Conservation (phyloP, 306 rosid genomes). For the Boehmeria nivea region DNA sequence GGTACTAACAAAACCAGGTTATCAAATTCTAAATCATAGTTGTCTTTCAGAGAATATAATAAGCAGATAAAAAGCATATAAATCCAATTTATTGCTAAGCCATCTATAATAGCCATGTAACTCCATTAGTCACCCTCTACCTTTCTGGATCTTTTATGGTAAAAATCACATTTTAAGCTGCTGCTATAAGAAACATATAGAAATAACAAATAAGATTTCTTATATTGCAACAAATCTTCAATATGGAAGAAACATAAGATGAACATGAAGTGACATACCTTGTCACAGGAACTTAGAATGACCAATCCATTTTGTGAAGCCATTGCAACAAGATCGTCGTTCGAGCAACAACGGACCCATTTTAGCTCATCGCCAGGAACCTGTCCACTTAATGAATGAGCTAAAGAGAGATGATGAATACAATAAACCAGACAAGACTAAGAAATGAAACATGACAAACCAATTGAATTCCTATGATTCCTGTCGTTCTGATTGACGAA, state of each 20-base stretch:
- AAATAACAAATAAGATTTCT: too few species aligned
- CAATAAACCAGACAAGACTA: constrained; percentile 13
- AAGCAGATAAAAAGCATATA: too few species aligned
- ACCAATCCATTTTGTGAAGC: constrained; percentile 96
- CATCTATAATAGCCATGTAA: too few species aligned
- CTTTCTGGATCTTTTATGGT: too few species aligned
- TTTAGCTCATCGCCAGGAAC: constrained; percentile 93
- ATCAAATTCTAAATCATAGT: neutral
- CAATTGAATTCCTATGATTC: constrained; percentile 97
- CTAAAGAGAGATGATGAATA: constrained; percentile 20
- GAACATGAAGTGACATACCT: constrained; percentile 41
- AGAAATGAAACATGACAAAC: constrained; percentile 46
- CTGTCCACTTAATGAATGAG: constrained; percentile 38
- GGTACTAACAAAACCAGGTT: too few species aligned
- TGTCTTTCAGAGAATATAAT: too few species aligned
- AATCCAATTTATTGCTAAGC: too few species aligned
- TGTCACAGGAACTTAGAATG: constrained; percentile 65
- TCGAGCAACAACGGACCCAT: constrained; percentile 93
- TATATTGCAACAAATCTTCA: neutral
- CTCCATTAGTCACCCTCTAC: too few species aligned
- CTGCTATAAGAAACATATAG: too few species aligned
- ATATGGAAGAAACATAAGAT: neutral
- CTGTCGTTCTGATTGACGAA: constrained; percentile 85
- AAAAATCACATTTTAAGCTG: too few species aligned
- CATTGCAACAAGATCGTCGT: constrained; percentile 90